These are phyloP conservation scores for Boletus subcaerulescens DNA, from an alignment of 768 basidiomycete genomes.

Conservation along the genomic window DNA sequence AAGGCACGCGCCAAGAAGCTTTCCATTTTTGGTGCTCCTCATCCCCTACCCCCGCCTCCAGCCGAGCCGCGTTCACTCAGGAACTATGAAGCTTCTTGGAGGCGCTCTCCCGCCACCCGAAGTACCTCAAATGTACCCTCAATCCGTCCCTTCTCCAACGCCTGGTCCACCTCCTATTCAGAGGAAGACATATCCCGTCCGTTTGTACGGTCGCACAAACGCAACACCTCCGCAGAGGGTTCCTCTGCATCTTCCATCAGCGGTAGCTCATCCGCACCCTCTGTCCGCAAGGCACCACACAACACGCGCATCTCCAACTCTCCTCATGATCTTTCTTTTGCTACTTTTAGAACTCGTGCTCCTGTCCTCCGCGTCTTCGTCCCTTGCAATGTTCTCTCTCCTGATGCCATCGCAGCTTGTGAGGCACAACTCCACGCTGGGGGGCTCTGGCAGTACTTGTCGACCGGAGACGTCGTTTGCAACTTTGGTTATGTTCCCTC, in stretches of 20 bases:
- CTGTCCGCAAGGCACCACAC: constrained; percentile 11
- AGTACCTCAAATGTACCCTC: background rate
- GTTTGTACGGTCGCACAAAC: constrained; percentile 36
- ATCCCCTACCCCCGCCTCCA: constrained; percentile 44
- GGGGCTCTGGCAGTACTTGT: constrained; percentile 74
- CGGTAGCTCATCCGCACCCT: constrained; percentile 23
- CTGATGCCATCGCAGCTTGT: constrained; percentile 48
- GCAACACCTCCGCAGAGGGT: constrained; percentile 41
- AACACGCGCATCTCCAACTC: constrained; percentile 26
- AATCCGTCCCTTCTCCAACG: constrained; percentile 19
- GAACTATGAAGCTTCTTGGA: constrained; percentile 51
- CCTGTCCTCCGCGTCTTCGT: constrained; percentile 75
- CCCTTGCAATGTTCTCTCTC: constrained; percentile 57
- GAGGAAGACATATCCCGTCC: constrained; percentile 40
- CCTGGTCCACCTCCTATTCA: constrained; percentile 27
- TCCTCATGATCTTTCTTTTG: constrained; percentile 62
- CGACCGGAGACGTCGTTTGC: constrained; percentile 72
- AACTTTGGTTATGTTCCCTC: constrained; percentile 77
- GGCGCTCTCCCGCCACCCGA: constrained; percentile 29
- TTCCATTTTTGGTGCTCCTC: constrained; percentile 40
- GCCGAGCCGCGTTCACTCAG: constrained; percentile 44
- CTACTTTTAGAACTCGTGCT: constrained; percentile 61
- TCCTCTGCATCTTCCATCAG: constrained; percentile 43
- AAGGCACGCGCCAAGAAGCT: constrained; percentile 19
- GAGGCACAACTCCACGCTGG: constrained; percentile 66